These are phyloP conservation scores for Pseudogymnoascus sp. DNA, from an alignment of 2,329 filamentous ascomycete genomes.

Conservation along the genomic window DNA sequence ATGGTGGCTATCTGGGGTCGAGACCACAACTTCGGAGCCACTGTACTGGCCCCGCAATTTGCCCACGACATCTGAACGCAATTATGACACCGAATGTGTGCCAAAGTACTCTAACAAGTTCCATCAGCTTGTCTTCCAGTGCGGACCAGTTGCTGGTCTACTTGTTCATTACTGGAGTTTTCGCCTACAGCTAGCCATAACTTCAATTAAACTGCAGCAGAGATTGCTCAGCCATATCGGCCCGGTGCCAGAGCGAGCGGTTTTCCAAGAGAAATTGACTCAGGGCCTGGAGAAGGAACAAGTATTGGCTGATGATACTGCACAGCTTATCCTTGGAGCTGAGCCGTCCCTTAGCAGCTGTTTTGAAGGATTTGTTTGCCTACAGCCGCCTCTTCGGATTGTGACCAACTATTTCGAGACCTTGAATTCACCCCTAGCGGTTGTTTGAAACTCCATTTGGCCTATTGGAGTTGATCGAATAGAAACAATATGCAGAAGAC, in stretches of 20 bases:
- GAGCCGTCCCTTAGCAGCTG: background rate
- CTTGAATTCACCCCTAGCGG: background rate
- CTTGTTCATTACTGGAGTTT: background rate
- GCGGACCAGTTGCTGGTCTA: background rate
- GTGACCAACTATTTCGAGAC: background rate
- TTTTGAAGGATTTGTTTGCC: background rate
- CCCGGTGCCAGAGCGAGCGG: background rate
- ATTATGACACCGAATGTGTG: background rate
- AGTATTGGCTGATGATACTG: background rate
- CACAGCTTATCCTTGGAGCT: background rate
- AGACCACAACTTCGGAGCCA: background rate
- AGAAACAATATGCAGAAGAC: background rate
- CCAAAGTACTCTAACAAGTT: background rate
- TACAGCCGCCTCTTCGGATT: background rate
- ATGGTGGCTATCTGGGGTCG: background rate
- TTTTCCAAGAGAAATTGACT: background rate
- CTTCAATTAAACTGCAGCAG: background rate
- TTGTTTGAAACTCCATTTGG: background rate
- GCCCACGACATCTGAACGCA: background rate
- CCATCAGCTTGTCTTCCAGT: background rate
- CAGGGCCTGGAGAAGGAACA: background rate
- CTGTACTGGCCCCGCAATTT: background rate
- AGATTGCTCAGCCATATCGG: background rate
- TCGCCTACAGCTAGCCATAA: background rate
- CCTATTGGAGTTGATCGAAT: background rate